A percentile compares a stretch with the other conserved stretches of the same genome.
Conservation (phyloP, 257 asterid species). For the Fraxinus quadrangulata region DNA sequence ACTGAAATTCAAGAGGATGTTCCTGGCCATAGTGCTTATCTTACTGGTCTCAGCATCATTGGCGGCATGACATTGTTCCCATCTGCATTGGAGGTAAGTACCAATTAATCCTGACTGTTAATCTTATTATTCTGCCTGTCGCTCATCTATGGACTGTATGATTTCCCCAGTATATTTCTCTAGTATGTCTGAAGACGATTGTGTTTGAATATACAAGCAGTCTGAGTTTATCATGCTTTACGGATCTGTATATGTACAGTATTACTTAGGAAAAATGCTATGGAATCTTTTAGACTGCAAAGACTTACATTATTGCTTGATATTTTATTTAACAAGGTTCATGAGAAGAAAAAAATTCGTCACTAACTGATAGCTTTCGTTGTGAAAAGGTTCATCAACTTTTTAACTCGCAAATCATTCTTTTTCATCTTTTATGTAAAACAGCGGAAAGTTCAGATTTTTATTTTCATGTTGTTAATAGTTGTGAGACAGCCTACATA, state of each 20-base stretch:
- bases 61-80: conserved; percentile 98
- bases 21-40: conserved; percentile 81
- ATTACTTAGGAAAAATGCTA: background rate
- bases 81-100: conserved; percentile 81
- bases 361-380: background rate
- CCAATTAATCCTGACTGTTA: background rate
- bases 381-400: background rate
- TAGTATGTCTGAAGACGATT: background rate
- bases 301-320: background rate
- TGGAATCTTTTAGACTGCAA: background rate
- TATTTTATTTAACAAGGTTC: background rate
- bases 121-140: background rate
- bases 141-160: background rate
- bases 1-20: conserved; percentile 81
- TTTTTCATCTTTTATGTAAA: background rate
- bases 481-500: background rate
- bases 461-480: background rate
- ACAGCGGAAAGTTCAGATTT: background rate
- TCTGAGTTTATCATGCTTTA: background rate
- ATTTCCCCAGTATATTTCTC: background rate
- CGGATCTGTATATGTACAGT: background rate
- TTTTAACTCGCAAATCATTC: background rate
- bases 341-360: background rate
- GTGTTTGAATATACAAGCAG: background rate
- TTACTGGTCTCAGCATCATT: conserved; percentile 91